phyloP scores from a whole-genome alignment of 257 asterid genomes.

The Apocynum venetum region DNA sequence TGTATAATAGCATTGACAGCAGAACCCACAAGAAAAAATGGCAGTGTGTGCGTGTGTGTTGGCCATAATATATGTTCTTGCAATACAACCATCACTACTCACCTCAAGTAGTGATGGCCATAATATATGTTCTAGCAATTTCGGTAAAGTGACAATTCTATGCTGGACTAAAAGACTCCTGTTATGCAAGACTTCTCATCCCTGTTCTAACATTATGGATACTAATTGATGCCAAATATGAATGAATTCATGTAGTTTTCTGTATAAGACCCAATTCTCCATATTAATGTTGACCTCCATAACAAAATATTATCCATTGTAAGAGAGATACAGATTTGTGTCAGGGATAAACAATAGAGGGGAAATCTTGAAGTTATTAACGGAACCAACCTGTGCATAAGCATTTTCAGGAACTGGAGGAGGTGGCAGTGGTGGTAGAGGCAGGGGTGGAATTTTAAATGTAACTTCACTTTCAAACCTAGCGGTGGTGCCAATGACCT shows the following conservation, averaged over 20 bases:
- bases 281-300: neutral
- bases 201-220: neutral
- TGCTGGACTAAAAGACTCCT: neutral
- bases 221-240: neutral
- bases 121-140: neutral
- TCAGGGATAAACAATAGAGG: neutral
- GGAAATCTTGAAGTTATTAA: neutral
- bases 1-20: too few species aligned
- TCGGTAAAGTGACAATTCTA: neutral
- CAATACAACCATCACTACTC: neutral
- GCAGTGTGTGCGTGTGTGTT: too few species aligned
- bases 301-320: neutral
- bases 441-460: constrained; percentile 24
- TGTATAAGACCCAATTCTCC: neutral
- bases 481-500: constrained; percentile 24
- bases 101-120: neutral
- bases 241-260: neutral
- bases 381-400: constrained; percentile 48
- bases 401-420: constrained; percentile 57
- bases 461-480: constrained; percentile 29
- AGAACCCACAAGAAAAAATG: neutral
- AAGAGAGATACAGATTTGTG: neutral
- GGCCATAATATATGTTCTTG: too few species aligned
- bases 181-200: neutral
- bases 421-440: constrained; percentile 60